These are phyloP conservation scores for Eucalyptus sp. DNA, from an alignment of 345 rosid species.

Conservation along the genomic window DNA sequence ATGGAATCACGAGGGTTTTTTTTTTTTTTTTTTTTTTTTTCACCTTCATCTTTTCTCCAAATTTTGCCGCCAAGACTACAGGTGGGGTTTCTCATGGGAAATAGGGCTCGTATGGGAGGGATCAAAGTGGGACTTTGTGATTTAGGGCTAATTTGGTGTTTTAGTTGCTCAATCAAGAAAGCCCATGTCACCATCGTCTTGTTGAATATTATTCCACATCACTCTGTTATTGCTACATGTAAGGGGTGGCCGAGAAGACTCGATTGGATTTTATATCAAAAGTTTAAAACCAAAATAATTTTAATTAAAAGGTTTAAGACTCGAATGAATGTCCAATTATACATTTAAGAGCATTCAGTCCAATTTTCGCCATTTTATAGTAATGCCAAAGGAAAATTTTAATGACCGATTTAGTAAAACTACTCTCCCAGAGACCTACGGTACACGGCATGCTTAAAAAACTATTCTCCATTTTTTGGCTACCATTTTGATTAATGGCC, in stretches of 20 bases:
- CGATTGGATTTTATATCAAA: not conserved
- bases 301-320: not conserved
- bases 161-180: not conserved
- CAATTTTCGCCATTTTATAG: not conserved
- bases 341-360: accelerated
- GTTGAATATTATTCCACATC: not conserved
- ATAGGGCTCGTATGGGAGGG: not conserved
- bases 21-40: too few species aligned
- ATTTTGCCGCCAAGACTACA: not conserved
- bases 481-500: not conserved
- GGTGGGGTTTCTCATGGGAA: not conserved
- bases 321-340: accelerated
- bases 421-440: accelerated
- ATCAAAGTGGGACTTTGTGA: not conserved
- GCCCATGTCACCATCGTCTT: not conserved
- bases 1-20: accelerated
- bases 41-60: not conserved
- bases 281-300: not conserved
- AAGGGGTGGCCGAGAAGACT: too few species aligned
- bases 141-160: not conserved
- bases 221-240: not conserved
- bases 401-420: not conserved
- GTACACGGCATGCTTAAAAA: too few species aligned
- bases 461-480: not conserved
- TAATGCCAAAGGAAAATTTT: not conserved